Conservation (phyloP, 768 basidiomycete species). For the Leucogyrophana mollusca region DNA sequence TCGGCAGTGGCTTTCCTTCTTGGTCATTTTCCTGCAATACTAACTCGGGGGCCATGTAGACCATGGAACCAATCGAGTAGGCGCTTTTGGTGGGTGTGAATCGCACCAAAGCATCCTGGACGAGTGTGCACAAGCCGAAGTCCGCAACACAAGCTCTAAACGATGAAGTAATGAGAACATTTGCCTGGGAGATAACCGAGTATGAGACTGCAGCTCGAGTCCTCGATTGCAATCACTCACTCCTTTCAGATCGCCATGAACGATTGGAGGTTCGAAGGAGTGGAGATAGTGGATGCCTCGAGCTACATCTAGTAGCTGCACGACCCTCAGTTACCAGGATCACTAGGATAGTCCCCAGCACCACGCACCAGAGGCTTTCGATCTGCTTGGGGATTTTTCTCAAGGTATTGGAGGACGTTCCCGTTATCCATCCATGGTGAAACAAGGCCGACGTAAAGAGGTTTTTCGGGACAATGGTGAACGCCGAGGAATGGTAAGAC, state of each 20-base stretch:
- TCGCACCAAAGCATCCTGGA: background rate
- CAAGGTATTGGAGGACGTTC: constrained; percentile 30
- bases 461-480: constrained; percentile 8
- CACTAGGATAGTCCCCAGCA: background rate
- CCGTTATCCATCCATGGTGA: constrained; percentile 29
- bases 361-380: constrained; percentile 33
- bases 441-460: constrained; percentile 15
- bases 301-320: constrained; percentile 42
- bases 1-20: constrained; percentile 11
- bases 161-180: constrained; percentile 10
- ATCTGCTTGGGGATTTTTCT: constrained; percentile 19
- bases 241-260: constrained; percentile 33
- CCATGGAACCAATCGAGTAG: constrained; percentile 3
- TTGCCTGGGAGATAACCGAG: constrained; percentile 13
- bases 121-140: no score
- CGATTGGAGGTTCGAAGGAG: constrained; percentile 21
- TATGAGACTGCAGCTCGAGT: no score
- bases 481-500: constrained; percentile 31
- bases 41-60: constrained; percentile 12
- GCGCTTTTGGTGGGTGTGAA: constrained; percentile 2
- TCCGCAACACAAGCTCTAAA: constrained; percentile 6
- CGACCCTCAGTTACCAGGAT: background rate
- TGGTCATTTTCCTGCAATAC: background rate
- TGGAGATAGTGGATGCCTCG: constrained; percentile 36
- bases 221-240: constrained; percentile 8